Evolutionary conservation across 345 rosid species (phyloP).

Genomic region (Arabidopsis thaliana): TAIR10.1 NC_003076.8:16332501-16333000

Average conservation of each 20-base stretch:
- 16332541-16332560: slow-evolving; percentile 19
- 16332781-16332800: slow-evolving; percentile 10
- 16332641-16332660: neutral
- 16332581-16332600: neutral
- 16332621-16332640: neutral
- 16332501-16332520: slow-evolving; percentile 31
- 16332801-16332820: neutral
- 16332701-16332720: neutral
- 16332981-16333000: neutral
- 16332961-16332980: neutral
- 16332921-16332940: neutral
- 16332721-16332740: slow-evolving; percentile 19
- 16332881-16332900: too few relatives aligned
- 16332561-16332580: slow-evolving; percentile 11
- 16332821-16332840: neutral
- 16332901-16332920: too few relatives aligned
- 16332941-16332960: neutral
- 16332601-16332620: neutral
- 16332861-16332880: neutral
- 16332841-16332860: neutral
- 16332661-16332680: neutral
- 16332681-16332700: neutral
- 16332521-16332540: neutral
- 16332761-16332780: neutral
- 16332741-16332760: neutral